Base-by-base conservation (phyloP, 495 filamentous ascomycete genomes). In the Achaetomiella virescens region DNA sequence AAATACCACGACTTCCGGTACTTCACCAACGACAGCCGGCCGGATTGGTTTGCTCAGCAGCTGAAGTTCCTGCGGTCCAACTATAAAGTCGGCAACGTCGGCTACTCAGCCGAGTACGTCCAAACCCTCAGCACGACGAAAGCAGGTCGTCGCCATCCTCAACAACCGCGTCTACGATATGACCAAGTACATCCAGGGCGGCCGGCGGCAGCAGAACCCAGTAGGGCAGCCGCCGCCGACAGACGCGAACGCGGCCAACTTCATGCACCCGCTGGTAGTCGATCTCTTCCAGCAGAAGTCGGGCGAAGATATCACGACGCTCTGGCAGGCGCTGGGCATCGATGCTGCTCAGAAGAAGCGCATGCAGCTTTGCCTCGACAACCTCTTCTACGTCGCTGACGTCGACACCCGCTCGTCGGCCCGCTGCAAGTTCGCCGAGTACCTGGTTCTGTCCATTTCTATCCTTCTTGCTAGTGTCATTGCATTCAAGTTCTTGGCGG, bases 401-500 rank as follows among this genome's bases (percentile, higher is more conserved):
- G 77, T 95, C 20, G 93, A 99, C 68, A 97, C 93, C 18, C 80
- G 93, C 72, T 90, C 91, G 66, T 96, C 91, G 3, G 69, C 83
- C 21, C 80, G 82, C 57, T 99, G 93, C 75, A 77, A 84, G 60
- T 97, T 99, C 63, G 84, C 93, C 41, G 85, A 86, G 44, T 99
- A 97, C 66, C 83, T 99, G 55, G 79, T 97, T 41, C 84, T 99
- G 33, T 86, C 88, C n/a, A 85, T 97, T 48, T 91, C 92, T 2
- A 81, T 89, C 65, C 61, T 97, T 58, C 77, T 99, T 33, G 84
- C 83, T 63, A 68, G 76, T 38, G 85, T 99, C 58, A 91, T 99
- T 61, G 76, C 80, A 14, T 95, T 97, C 83, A 99, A 97, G 69
- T 99, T 99, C 78, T 79, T 97, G 55, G 93, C 93, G 11, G 93